Conservation (phyloP, 1,284 basidiomycete genomes). For the Pulveroboletus sp. region DNA sequence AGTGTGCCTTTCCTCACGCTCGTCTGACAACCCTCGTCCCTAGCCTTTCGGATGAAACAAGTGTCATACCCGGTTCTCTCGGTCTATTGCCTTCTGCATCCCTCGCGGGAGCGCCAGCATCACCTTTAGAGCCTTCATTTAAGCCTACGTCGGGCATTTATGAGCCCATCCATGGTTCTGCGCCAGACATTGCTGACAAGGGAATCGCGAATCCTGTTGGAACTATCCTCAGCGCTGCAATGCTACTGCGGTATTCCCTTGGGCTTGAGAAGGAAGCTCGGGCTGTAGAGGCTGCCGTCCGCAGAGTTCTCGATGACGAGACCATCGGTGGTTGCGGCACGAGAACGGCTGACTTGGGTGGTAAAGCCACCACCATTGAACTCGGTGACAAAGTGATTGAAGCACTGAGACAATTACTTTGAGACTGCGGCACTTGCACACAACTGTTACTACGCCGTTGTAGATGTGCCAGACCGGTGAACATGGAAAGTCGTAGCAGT, state of each 20-base stretch:
- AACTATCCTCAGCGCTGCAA: conserved; percentile 93
- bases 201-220: conserved; percentile 97
- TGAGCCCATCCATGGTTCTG: conserved; percentile 95
- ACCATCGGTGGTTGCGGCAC: conserved; percentile 74
- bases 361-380: conserved; percentile 69
- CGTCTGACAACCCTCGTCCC: conserved; percentile 5
- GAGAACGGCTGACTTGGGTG: conserved; percentile 88
- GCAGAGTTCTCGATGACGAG: conserved; percentile 79
- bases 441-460: neutral
- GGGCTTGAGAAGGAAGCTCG: conserved; percentile 81
- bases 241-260: conserved; percentile 94
- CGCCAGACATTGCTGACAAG: conserved; percentile 93
- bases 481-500: neutral
- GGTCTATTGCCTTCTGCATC: conserved; percentile 96
- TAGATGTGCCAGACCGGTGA: neutral
- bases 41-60: conserved; percentile 93
- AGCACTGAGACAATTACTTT: conserved; percentile 65
- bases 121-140: conserved; percentile 61
- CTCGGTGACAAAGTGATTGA: conserved; percentile 86
- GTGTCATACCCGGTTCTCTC: conserved; percentile 96
- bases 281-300: conserved; percentile 85
- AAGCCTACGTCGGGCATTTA: conserved; percentile 84
- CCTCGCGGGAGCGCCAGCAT: conserved; percentile 85
- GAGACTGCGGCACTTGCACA: conserved; percentile 10
- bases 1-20: conserved; percentile 8